Conservation (phyloP, 352 stramenopile genomes). For the Pythium dissotocum region DNA sequence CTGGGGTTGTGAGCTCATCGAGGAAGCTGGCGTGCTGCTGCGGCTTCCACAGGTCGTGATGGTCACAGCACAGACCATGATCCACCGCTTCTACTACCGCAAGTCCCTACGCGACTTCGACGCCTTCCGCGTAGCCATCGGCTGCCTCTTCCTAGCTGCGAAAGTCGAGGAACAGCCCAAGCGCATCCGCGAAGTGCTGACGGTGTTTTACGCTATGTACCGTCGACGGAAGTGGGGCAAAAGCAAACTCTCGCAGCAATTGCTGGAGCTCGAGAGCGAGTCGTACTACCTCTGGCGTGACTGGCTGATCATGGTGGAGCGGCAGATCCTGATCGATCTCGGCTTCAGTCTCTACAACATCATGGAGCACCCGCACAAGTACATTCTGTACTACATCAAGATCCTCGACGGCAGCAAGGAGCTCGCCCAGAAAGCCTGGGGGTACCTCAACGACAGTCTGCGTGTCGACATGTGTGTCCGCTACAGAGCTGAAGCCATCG, state of each 20-base stretch:
- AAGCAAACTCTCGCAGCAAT: constrained; percentile 47
- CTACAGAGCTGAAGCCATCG: constrained; percentile 81
- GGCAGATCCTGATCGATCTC: constrained; percentile 91
- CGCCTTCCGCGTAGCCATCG: constrained; percentile 87
- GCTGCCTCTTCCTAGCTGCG: constrained; percentile 85
- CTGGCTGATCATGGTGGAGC: constrained; percentile 88
- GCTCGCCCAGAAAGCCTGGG: constrained; percentile 85
- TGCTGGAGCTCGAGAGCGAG: constrained; percentile 65
- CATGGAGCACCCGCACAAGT: constrained; percentile 93
- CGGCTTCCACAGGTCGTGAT: constrained; percentile 88
- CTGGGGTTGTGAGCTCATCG: constrained; percentile 90
- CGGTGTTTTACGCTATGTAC: constrained; percentile 90
- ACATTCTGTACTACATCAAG: constrained; percentile 93
- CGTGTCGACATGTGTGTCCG: constrained; percentile 84
- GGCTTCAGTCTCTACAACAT: constrained; percentile 93
- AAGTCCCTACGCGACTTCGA: constrained; percentile 87
- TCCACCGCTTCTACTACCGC: constrained; percentile 91
- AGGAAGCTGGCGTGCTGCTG: constrained; percentile 87
- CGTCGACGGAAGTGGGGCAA: constrained; percentile 61
- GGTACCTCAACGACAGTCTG: constrained; percentile 91
- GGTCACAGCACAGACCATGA: constrained; percentile 88
- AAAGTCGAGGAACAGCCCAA: constrained; percentile 90
- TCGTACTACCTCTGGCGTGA: constrained; percentile 76
- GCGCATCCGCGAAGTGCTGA: constrained; percentile 78
- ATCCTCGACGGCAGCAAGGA: constrained; percentile 69